Evolutionary conservation across 192 early-diverging fungal genomes (phyloP), one percentile per base, ranked within the genome.

Genomic region (Rhizophagus prolifer): DNA sequence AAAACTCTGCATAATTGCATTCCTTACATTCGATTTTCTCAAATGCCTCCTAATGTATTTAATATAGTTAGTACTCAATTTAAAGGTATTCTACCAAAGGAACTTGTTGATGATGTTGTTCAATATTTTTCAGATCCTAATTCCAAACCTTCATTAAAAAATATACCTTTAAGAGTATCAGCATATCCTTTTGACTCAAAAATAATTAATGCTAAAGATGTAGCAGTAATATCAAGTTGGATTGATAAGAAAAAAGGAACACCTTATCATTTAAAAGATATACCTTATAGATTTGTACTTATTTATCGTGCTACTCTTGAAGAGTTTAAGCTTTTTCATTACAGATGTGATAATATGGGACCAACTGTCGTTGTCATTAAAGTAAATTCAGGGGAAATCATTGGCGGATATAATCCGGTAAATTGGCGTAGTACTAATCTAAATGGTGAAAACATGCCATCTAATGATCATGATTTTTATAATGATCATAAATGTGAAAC

Each of bases 371-470:
- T 64, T 30, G 3, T 64, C 10, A 26, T 64, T 31, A 64, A 64
- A 30, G 30, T 64, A 16, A 64, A 64, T 30, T 30, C 62, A 30
- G 62, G 62, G 7, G 62, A 64, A 8, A 30, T 64, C 13, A 64
- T 64, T 14, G 62, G 62, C 19, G 62, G 62, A 16, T 64, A 64
- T 64, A 64, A 64, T 64, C 30, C 62, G 14, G 31, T 64, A 31
- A 30, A 64, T 16, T 64, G 62, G 62, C 25, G 62, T 30, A 30
- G 62, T 30, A 14, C 19, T 28, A 64, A 16, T 12, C 3, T 12
- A 23, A 31, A 31, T 28, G 28, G 12, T 5, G 8, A 9, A 64
- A 31, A 26, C 2, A 9, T 10, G 13, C 12, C 10, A 64, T 16
- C 41, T 44, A 12, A 12, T 2, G 3, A 44, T 44, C 1, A 1